phyloP scores from a whole-genome alignment of 306 rosid genomes.

The Ziziphus jujuba region DNA sequence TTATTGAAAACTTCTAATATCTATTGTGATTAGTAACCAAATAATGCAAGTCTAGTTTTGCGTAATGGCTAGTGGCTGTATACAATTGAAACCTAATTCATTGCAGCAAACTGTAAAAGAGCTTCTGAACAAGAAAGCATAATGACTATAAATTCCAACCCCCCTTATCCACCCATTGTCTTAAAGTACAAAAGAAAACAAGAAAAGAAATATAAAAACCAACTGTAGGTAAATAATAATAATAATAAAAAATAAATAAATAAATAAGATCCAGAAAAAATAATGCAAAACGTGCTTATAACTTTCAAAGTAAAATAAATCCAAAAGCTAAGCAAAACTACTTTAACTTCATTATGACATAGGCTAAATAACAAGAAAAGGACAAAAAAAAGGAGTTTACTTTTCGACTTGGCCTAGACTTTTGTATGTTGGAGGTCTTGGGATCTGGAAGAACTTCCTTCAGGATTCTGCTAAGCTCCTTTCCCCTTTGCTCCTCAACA shows the following conservation, averaged over 20 bases:
- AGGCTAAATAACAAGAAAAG: slow-evolving; percentile 1
- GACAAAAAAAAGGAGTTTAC: slow-evolving; percentile 36
- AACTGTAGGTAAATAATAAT: not conserved
- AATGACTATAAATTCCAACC: too few species aligned
- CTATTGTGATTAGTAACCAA: slow-evolving; percentile 3
- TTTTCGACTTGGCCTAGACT: slow-evolving; percentile 69
- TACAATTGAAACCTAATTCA: not conserved
- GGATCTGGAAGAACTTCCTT: slow-evolving; percentile 88
- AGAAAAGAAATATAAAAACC: not conserved
- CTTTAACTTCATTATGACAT: slow-evolving; percentile 14
- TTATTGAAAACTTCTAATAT: slow-evolving; percentile 4
- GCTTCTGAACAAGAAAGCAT: not conserved
- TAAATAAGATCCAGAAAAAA: not conserved
- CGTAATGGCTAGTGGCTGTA: not conserved
- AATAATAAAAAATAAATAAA: not conserved
- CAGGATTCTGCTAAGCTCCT: slow-evolving; percentile 82
- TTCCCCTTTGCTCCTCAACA: slow-evolving; percentile 81
- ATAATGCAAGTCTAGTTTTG: slow-evolving; percentile 3
- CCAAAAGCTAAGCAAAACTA: not conserved
- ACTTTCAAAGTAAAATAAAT: slow-evolving; percentile 1
- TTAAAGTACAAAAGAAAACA: not conserved
- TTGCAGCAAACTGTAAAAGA: not conserved
- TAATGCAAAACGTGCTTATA: not conserved
- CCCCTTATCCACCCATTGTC: not conserved
- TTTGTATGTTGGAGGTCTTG: slow-evolving; percentile 55